Conservation (phyloP, 192 early-diverging fungal genomes). For the Phlyctochytrium planicorne region DNA sequence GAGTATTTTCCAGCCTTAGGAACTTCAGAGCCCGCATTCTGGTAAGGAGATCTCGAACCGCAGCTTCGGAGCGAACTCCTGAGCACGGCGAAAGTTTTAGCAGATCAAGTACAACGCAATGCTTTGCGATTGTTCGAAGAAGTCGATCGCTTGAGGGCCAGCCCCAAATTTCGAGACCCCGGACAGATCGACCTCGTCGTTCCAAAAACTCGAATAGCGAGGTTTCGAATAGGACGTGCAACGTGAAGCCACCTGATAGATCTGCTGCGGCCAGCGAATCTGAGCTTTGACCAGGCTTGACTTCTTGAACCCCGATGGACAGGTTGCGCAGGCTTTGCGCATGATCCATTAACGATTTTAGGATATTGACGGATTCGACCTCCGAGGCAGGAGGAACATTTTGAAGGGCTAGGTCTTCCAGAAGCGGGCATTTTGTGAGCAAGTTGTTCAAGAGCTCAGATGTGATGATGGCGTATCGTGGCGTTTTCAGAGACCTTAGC, state of each 20-base stretch:
- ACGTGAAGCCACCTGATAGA: neutral
- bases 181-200: neutral
- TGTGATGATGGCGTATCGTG: neutral
- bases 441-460: neutral
- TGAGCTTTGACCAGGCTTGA: neutral
- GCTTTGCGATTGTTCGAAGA: neutral
- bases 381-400: neutral
- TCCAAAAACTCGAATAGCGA: constrained; percentile 2
- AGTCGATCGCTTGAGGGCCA: neutral
- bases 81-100: neutral
- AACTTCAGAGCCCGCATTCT: neutral
- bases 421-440: neutral
- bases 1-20: neutral
- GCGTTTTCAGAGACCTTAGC: neutral
- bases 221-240: neutral
- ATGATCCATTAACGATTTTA: neutral
- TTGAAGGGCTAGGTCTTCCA: neutral
- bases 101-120: neutral
- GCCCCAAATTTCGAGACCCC: neutral
- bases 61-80: constrained; percentile 1
- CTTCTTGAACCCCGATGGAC: neutral
- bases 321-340: constrained; percentile 1
- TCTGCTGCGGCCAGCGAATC: neutral
- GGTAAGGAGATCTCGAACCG: neutral
- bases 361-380: neutral